Conservation (phyloP, 2,329 filamentous ascomycete genomes). For the Trichoderma aggressivum region DNA sequence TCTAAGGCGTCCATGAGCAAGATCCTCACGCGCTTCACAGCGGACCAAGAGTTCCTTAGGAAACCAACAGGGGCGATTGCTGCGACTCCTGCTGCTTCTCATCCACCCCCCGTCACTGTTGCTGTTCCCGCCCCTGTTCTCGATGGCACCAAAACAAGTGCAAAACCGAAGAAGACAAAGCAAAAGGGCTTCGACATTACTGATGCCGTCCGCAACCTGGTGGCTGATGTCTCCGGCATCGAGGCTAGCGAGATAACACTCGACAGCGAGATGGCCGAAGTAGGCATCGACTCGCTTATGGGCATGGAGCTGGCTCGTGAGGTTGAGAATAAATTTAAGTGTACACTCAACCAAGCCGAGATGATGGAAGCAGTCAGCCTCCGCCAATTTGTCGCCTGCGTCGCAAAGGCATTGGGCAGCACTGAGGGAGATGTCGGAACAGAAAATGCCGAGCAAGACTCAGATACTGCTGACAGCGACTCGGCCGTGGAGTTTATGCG, state of each 20-base stretch:
- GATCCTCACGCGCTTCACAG: neutral
- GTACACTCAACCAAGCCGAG: neutral
- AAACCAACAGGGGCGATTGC: neutral
- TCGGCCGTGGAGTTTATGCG: neutral
- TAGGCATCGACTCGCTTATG: neutral
- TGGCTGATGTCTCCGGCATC: neutral
- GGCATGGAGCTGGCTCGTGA: neutral
- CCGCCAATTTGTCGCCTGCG: neutral
- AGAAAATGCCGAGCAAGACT: neutral
- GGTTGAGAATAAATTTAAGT: neutral
- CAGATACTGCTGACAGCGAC: neutral
- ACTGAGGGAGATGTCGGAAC: neutral
- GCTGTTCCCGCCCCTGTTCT: neutral
- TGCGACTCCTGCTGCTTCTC: neutral
- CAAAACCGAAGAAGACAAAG: neutral
- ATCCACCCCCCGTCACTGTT: neutral
- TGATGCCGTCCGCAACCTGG: neutral
- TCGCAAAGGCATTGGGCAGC: neutral
- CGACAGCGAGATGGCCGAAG: neutral
- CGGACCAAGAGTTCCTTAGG: neutral
- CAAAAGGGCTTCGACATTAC: neutral
- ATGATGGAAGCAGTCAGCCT: neutral
- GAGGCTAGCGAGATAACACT: neutral
- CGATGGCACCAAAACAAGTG: neutral
- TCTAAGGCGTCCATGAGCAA: neutral